Conservation (phyloP, 495 filamentous ascomycete species). For the Penicillium pancosmium region DNA sequence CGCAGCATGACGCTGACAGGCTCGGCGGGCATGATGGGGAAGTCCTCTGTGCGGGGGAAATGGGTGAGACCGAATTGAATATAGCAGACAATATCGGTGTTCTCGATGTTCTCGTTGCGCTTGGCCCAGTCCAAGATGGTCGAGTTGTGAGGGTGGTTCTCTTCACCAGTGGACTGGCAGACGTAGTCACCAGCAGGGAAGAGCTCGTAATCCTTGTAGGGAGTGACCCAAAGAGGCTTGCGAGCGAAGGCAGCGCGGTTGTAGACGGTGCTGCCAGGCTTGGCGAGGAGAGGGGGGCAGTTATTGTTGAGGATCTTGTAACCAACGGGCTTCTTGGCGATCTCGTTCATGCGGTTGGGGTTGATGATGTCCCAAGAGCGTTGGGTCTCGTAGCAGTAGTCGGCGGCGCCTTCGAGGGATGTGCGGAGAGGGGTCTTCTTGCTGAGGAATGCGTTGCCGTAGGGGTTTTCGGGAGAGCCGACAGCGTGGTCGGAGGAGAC, state of each 20-base stretch:
- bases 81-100: conserved; percentile 59
- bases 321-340: conserved; percentile 40
- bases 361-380: conserved; percentile 55
- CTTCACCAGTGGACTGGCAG: conserved; percentile 40
- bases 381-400: conserved; percentile 50
- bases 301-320: conserved; percentile 45
- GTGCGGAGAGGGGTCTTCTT: conserved; percentile 47
- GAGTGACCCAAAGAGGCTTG: conserved; percentile 41
- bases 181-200: conserved; percentile 56
- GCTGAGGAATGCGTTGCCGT: conserved; percentile 53
- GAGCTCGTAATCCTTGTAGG: conserved; percentile 46
- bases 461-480: conserved; percentile 45
- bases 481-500: conserved; percentile 38
- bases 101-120: conserved; percentile 54
- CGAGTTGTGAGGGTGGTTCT: conserved; percentile 39
- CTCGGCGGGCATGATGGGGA: conserved; percentile 73
- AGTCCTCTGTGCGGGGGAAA: conserved; percentile 60
- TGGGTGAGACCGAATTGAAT: conserved; percentile 64
- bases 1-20: conserved; percentile 67
- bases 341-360: conserved; percentile 42
- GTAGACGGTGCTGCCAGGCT: conserved; percentile 40
- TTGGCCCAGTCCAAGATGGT: conserved; percentile 46
- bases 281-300: conserved; percentile 37
- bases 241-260: conserved; percentile 43
- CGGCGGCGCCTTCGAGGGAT: conserved; percentile 41